Evolutionary conservation across 2,329 filamentous ascomycete species (phyloP), one percentile per base, ranked within the genome.

Genomic region (Alternaria brassicicola): DNA sequence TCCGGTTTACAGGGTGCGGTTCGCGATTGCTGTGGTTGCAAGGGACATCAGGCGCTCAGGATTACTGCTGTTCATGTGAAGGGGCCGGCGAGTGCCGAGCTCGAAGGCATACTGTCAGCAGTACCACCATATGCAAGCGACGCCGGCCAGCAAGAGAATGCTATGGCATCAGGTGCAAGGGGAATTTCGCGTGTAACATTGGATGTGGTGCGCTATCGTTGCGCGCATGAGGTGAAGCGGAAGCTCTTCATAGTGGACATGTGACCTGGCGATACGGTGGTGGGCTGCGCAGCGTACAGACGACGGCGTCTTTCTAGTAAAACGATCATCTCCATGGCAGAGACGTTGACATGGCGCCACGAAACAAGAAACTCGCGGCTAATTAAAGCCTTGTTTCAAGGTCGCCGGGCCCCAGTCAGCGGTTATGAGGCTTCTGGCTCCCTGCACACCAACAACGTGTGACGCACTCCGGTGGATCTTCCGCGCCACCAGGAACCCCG

Each of bases 401-500:
- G 33, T 45, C 17, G 56, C 52, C 55, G 43, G 39, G 50, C 43
- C 42, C 38, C 43, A 36, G 43, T 41, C 50, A 38, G 50, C 55
- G 41, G 47, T 43, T 45, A 28, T 68, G 45, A 49, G 51, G 55
- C 51, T 43, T 21, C 28, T 19, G 21, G 45, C 45, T 48, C 55
- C 51, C 55, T 55, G 57, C 52, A 41, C 33, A 31, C 21, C n/a
- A 42, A 51, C 52, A 52, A 25, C 57, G 52, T 48, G 57, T 59
- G 57, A 59, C 49, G 69, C 69, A 71, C 59, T 62, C 47, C 39
- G 57, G 64, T 63, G 67, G 63, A 70, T 68, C 67, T 67, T 45
- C 68, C 68, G 69, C 68, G 69, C 68, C 69, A 66, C 69, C 63
- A 66, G 55, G 62, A 55, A 65, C 55, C 60, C 58, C 59, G 58